These are phyloP conservation scores for Aspergillus conjunctus DNA, from an alignment of 495 filamentous ascomycete species.

Conservation along the genomic window DNA sequence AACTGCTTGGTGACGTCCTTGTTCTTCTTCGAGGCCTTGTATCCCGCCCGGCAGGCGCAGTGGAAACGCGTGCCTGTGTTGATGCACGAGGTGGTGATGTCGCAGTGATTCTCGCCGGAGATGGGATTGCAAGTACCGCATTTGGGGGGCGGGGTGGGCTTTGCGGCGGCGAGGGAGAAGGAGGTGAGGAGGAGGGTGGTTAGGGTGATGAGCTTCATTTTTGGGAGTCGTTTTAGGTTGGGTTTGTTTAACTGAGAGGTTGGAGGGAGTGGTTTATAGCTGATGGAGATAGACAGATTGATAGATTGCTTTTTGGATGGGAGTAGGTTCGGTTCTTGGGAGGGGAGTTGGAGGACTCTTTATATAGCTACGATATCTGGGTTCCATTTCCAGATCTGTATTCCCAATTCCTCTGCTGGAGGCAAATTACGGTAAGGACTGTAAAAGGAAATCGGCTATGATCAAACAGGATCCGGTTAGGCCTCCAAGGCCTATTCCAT, in stretches of 20 bases:
- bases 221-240: constrained; percentile 7
- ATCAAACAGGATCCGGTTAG: neutral
- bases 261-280: neutral
- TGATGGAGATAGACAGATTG: neutral
- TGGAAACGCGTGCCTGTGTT: constrained; percentile 74
- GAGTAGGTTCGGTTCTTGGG: neutral
- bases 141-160: constrained; percentile 22
- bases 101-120: constrained; percentile 46
- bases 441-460: too few relatives aligned
- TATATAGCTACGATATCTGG: neutral
- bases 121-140: constrained; percentile 49
- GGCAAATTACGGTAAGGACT: too few relatives aligned
- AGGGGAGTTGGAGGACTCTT: neutral
- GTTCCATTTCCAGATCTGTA: constrained; percentile 1
- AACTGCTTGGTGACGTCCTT: constrained; percentile 40
- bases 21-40: constrained; percentile 56
- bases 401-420: neutral
- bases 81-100: constrained; percentile 48
- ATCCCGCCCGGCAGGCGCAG: constrained; percentile 69
- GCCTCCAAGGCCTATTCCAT: neutral
- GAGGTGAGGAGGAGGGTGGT: constrained; percentile 30
- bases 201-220: constrained; percentile 33
- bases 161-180: constrained; percentile 30
- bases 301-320: neutral
- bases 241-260: constrained; percentile 11